Evolutionary conservation across 2,329 filamentous ascomycete genomes (phyloP).

Genomic region (Epichloe typhina): DNA sequence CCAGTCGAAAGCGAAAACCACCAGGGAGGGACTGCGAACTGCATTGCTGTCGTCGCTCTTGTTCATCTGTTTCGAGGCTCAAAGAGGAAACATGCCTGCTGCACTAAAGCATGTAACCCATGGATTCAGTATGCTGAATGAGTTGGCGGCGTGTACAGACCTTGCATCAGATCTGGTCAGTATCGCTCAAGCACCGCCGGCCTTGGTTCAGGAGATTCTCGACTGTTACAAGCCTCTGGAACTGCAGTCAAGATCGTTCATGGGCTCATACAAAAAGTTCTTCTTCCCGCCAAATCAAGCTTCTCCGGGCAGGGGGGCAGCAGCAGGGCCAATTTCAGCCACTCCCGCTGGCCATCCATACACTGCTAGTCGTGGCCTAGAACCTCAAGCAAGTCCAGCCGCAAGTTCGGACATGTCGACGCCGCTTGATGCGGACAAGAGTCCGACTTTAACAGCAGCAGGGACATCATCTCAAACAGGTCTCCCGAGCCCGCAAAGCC

Average conservation of each 20-base stretch:
- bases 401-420: neutral
- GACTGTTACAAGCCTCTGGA: slow-evolving; percentile 27
- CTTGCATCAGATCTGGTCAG: slow-evolving; percentile 23
- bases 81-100: slow-evolving; percentile 25
- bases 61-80: slow-evolving; percentile 29
- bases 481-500: slow-evolving; percentile 22
- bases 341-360: neutral
- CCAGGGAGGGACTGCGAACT: slow-evolving; percentile 23
- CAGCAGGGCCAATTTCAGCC: neutral
- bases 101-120: slow-evolving; percentile 28
- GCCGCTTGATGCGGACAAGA: slow-evolving; percentile 8
- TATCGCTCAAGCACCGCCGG: slow-evolving; percentile 23
- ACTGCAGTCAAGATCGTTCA: slow-evolving; percentile 25
- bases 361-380: neutral
- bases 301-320: neutral
- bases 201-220: slow-evolving; percentile 24
- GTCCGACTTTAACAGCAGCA: slow-evolving; percentile 3
- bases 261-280: slow-evolving; percentile 24
- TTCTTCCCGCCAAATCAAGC: slow-evolving; percentile 15
- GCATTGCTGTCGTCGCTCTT: slow-evolving; percentile 26
- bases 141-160: slow-evolving; percentile 22
- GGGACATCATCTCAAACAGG: slow-evolving; percentile 8
- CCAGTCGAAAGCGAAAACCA: slow-evolving; percentile 23
- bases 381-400: neutral
- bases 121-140: slow-evolving; percentile 27